Evolutionary conservation across 345 rosid genomes (phyloP), one percentile per base, ranked within the genome.

Genomic region (Pseudoturritis turrita): DNA sequence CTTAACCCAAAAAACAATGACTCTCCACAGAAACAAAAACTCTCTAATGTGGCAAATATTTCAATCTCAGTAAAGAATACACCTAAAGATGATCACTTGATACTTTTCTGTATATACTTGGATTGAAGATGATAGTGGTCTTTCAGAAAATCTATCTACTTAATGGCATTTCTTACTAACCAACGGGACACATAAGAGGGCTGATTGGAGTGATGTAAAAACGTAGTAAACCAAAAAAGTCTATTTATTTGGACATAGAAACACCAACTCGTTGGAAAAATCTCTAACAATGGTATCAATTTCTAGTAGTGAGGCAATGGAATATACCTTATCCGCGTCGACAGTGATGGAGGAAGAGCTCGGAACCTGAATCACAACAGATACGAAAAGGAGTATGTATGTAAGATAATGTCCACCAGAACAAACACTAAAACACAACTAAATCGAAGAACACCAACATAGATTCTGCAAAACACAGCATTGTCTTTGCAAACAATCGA

Each of bases 311-410:
- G 55, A 43, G 47, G 57, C 4, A 23, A 25, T 4, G 33, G 18
- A 68, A 7, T 1, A n/a, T 79, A 85, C 89, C 85, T 82, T 79
- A 33, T 89, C 96, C 0, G 79, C 83, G 55, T 84, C 89, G 2
- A 79, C 80, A 57, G 65, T 77, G 63, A 85, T 39, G 0, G 83
- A 80, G 7, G 84, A 77, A 77, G 88, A 68, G 74, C 81, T 77
- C 39, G 69, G 81, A 40, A 72, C 70, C 81, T 72, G 62, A 73
- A 62, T 12, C 60, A 72, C 36, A 60, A 8, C 41, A 3, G 36
- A 66, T 13, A 31, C 43, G 26, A 39, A 54, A 25, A 2, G 1
- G 23, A 37, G 17, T 15, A 35, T 40, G 17, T 15, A 43, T 33
- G 47, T 49, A 46, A 67, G 31, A 41, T 4, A 22, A 6, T 37